Percentiles rank a stretch among this genome's conserved stretches.
These are phyloP conservation scores for Pseudogymnoascus sp. DNA, from an alignment of 2,329 filamentous ascomycete species.

Conservation along the genomic window DNA sequence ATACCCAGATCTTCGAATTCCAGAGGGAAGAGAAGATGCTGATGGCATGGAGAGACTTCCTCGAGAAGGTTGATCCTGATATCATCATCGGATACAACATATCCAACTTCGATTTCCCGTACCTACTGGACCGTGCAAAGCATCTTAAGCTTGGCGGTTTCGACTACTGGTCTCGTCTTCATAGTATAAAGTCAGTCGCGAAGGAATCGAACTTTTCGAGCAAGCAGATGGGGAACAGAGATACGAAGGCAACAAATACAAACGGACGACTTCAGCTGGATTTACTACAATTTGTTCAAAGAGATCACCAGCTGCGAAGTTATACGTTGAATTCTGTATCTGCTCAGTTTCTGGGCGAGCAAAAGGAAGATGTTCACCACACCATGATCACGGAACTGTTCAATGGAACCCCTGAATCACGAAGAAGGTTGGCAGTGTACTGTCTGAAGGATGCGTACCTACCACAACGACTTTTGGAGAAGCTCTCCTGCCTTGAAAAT, in stretches of 20 bases:
- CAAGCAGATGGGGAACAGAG: constrained; percentile 96
- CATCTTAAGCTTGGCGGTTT: constrained; percentile 74
- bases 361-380: constrained; percentile 97
- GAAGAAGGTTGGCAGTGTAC: constrained; percentile 85
- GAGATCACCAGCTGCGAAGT: constrained; percentile 89
- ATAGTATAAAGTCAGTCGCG: constrained; percentile 57
- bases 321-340: constrained; percentile 97
- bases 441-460: constrained; percentile 97
- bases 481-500: constrained; percentile 95
- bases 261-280: constrained; percentile 90
- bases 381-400: constrained; percentile 99
- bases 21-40: constrained; percentile 80
- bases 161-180: constrained; percentile 78
- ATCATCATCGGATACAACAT: constrained; percentile 99
- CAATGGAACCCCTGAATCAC: constrained; percentile 89
- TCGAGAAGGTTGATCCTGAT: constrained; percentile 86
- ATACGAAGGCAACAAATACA: constrained; percentile 89
- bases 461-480: constrained; percentile 90
- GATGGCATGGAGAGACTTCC: constrained; percentile 82
- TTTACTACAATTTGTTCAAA: constrained; percentile 85
- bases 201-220: constrained; percentile 85
- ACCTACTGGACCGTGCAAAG: constrained; percentile 78
- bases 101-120: constrained; percentile 96
- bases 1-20: constrained; percentile 84
- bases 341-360: constrained; percentile 88